These are phyloP conservation scores for Sugiyamaella grinbergsii DNA, from an alignment of 1,139 yeast species.

Conservation along the genomic window DNA sequence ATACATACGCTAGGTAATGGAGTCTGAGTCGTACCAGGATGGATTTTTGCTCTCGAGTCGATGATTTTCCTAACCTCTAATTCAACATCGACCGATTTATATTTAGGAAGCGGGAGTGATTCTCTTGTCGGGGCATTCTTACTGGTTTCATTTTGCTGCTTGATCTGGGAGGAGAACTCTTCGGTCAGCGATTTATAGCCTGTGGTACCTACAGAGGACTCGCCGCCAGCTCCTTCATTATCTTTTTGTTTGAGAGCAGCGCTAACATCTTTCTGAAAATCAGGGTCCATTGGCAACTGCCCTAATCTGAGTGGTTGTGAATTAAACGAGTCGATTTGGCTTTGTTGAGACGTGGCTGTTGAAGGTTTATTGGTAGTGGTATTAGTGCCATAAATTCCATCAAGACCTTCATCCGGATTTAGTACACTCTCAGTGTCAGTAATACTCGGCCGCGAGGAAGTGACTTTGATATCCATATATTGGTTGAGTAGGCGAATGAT, in stretches of 20 bases:
- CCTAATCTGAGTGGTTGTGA: slow-evolving; percentile 79
- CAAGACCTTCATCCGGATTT: slow-evolving; percentile 65
- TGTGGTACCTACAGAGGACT: slow-evolving; percentile 23
- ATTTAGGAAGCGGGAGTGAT: slow-evolving; percentile 79
- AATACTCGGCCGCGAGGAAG: slow-evolving; percentile 42
- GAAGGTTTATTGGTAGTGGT: slow-evolving; percentile 14
- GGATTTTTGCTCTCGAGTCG: slow-evolving; percentile 77
- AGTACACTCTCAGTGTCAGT: slow-evolving; percentile 43
- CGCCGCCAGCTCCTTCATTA: slow-evolving; percentile 43
- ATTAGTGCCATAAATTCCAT: slow-evolving; percentile 57
- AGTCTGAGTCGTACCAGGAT: slow-evolving; percentile 67
- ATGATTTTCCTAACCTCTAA: slow-evolving; percentile 75
- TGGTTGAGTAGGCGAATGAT: slow-evolving; percentile 84
- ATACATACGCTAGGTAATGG: slow-evolving; percentile 93
- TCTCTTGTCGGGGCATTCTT: slow-evolving; percentile 75
- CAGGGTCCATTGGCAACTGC: slow-evolving; percentile 80
- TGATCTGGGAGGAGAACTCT: slow-evolving; percentile 49
- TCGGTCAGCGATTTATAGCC: slow-evolving; percentile 49
- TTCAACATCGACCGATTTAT: slow-evolving; percentile 76
- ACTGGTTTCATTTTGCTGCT: slow-evolving; percentile 46
- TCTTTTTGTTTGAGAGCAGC: slow-evolving; percentile 80
- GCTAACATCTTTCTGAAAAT: slow-evolving; percentile 79
- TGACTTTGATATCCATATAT: slow-evolving; percentile 69
- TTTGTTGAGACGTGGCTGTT: slow-evolving; percentile 16
- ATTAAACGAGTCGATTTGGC: slow-evolving; percentile 57